A percentile compares a stretch with the other conserved stretches of the same genome.
Conservation (phyloP, 441 rosid species). For the Brassica hybrid region DNA sequence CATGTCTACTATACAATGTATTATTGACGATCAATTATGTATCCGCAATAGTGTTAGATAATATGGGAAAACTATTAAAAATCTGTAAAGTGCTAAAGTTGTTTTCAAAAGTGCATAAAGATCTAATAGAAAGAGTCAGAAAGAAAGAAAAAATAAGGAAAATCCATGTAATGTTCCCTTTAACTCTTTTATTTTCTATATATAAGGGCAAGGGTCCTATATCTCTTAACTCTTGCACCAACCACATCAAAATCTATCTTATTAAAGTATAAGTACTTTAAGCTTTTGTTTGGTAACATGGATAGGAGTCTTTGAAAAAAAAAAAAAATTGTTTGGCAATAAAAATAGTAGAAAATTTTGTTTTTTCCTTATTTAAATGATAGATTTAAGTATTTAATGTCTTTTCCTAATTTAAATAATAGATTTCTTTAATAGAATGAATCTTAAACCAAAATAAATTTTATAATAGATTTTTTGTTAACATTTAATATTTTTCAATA, state of each 20-base stretch:
- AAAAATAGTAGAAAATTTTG: too few relatives aligned
- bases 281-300: too few relatives aligned
- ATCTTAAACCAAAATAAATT: too few relatives aligned
- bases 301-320: too few relatives aligned
- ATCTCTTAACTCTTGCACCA: not conserved
- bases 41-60: constrained; percentile 31
- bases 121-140: constrained; percentile 38
- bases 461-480: too few relatives aligned
- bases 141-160: constrained; percentile 29
- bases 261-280: too few relatives aligned
- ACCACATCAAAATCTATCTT: not conserved
- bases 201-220: constrained; percentile 2
- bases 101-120: constrained; percentile 8
- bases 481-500: too few relatives aligned
- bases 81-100: constrained; percentile 13
- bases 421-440: too few relatives aligned
- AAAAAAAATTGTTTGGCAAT: too few relatives aligned
- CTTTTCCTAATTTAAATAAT: too few relatives aligned
- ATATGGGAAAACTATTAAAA: constrained; percentile 23
- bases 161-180: constrained; percentile 35
- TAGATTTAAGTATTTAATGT: too few relatives aligned
- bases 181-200: not conserved
- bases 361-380: too few relatives aligned
- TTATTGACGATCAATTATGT: constrained; percentile 45
- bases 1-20: constrained; percentile 21